Evolutionary conservation across 2,329 filamentous ascomycete species (phyloP).

Genomic region (Plenodomus tracheiphilus): DNA sequence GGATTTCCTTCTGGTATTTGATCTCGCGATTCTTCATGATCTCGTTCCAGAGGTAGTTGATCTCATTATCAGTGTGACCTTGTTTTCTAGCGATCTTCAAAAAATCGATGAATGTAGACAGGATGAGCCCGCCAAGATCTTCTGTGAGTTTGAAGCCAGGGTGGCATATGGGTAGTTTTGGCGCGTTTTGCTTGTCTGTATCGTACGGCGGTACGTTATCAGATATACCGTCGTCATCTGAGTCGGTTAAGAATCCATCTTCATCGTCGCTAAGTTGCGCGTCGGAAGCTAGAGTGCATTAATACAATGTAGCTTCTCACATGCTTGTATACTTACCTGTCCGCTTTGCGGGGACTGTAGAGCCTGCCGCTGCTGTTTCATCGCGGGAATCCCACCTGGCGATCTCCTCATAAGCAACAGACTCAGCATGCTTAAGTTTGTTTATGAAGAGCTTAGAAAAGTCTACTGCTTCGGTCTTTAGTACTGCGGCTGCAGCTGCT

Average conservation of each 20-base stretch:
- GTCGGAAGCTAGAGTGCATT: neutral
- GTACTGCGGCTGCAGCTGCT: neutral
- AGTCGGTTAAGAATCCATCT: neutral
- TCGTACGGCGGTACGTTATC: neutral
- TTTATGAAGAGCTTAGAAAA: neutral
- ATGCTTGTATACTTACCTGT: neutral
- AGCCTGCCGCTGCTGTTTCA: neutral
- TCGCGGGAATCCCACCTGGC: neutral
- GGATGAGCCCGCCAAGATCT: neutral
- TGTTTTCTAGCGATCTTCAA: neutral
- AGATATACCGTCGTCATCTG: conserved; percentile 3
- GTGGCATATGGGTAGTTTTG: conserved; percentile 19
- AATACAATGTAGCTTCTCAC: neutral
- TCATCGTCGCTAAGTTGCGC: neutral
- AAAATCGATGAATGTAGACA: conserved; percentile 5
- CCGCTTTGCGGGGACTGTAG: neutral
- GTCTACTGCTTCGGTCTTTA: neutral
- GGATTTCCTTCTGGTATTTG: conserved; percentile 2
- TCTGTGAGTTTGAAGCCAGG: conserved; percentile 11
- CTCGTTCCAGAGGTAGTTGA: conserved; percentile 6
- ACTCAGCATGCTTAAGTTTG: neutral
- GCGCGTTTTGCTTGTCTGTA: neutral
- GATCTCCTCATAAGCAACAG: neutral
- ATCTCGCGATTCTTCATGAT: neutral
- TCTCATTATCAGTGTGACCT: conserved; percentile 3